Percentiles rank a stretch among this genome's conserved stretches.
Evolutionary conservation across 306 rosid species (phyloP).

Genomic region (Crataegus laevigata): DNA sequence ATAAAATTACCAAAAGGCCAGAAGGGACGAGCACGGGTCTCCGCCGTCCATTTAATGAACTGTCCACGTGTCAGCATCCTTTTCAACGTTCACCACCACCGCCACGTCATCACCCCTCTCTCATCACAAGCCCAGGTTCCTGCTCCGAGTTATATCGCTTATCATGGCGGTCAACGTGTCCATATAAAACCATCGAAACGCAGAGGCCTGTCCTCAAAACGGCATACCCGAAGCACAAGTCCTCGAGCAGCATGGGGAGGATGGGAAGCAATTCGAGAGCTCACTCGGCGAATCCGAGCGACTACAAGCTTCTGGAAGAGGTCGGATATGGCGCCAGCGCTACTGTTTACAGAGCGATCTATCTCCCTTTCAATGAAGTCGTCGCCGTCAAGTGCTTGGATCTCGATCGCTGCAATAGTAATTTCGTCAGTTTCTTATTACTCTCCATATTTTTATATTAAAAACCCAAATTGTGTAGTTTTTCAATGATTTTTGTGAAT

Average conservation of each 20-base stretch:
- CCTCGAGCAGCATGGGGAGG: conserved; percentile 28
- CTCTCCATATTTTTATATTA: background rate
- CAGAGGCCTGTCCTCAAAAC: background rate
- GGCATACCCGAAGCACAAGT: background rate
- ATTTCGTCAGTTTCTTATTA: conserved; percentile 38
- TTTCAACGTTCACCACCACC: conserved; percentile 2
- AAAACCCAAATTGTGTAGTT: background rate
- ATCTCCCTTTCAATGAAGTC: conserved; percentile 70
- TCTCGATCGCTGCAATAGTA: conserved; percentile 93
- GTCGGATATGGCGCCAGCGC: conserved; percentile 97
- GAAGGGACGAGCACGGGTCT: conserved; percentile 9
- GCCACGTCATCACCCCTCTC: conserved; percentile 28
- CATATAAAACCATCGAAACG: conserved; percentile 5
- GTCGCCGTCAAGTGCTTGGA: conserved; percentile 92
- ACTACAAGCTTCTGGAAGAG: conserved; percentile 91
- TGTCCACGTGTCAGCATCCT: conserved; percentile 22
- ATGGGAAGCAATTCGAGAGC: conserved; percentile 42
- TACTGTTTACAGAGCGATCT: conserved; percentile 80
- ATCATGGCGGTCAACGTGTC: conserved; percentile 56
- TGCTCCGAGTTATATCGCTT: background rate
- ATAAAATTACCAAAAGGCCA: background rate
- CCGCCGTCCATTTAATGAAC: background rate
- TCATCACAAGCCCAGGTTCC: background rate
- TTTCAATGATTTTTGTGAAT: too few relatives aligned
- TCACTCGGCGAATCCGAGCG: conserved; percentile 51